phyloP scores from a whole-genome alignment of 768 basidiomycete species.

The Mycena alexandri region DNA sequence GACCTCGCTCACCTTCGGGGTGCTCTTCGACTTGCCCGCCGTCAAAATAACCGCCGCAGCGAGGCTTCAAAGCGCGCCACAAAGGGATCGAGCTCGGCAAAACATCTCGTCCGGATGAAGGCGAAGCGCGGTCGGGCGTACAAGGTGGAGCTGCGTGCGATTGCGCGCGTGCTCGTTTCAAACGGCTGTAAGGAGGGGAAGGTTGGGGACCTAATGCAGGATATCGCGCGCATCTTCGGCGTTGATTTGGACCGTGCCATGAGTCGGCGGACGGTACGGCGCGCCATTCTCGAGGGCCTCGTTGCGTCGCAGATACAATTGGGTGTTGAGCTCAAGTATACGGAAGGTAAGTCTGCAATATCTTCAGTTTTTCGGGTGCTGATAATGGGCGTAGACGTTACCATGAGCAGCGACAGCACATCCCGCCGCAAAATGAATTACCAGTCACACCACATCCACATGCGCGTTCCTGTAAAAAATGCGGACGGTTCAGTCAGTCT shows the following conservation, averaged over 20 bases:
- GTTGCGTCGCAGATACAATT: not conserved
- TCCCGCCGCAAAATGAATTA: conserved; percentile 5
- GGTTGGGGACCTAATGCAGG: no score
- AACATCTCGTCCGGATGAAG: conserved; percentile 18
- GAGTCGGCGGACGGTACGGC: no score
- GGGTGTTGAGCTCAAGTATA: no score
- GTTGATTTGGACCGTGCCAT: no score
- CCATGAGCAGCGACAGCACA: conserved; percentile 23
- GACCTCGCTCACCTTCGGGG: no score
- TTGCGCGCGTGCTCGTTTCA: conserved; percentile 5
- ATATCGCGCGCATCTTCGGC: no score
- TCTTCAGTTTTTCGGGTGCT: no score
- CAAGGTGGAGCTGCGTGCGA: conserved; percentile 19
- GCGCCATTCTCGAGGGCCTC: conserved; percentile 28
- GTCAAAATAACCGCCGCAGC: not conserved
- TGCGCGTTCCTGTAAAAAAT: not conserved
- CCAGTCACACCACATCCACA: no score
- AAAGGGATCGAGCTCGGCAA: conserved; percentile 13
- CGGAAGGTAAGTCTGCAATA: not conserved
- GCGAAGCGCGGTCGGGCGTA: conserved; percentile 28
- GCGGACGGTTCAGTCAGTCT: not conserved
- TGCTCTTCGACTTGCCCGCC: no score
- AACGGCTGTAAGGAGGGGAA: no score
- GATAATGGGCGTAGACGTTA: no score
- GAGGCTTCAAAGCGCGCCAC: conserved; percentile 8